Conservation (phyloP, 805 yeast species). For the Candida gorgasii region DNA sequence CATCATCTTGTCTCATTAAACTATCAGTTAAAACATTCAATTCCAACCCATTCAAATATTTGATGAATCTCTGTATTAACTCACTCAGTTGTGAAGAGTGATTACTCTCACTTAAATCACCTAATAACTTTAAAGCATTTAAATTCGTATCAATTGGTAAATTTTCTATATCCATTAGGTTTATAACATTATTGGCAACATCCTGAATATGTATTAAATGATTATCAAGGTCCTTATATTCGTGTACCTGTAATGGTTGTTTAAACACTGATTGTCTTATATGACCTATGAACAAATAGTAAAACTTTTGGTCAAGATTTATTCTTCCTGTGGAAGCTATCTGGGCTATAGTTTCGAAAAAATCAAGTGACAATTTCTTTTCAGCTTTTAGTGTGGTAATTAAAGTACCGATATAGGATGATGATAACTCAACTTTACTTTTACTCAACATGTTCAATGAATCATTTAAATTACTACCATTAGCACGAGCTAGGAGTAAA, state of each 20-base stretch:
- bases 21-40: background rate
- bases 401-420: constrained; percentile 9
- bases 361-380: background rate
- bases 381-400: constrained; percentile 9
- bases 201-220: constrained; percentile 18
- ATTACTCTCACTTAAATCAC: constrained; percentile 7
- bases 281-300: constrained; percentile 21
- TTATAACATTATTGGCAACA: background rate
- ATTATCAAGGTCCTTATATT: constrained; percentile 31
- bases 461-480: constrained; percentile 4
- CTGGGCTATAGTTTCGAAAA: background rate
- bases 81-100: background rate
- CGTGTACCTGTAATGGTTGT: constrained; percentile 34
- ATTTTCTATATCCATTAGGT: background rate
- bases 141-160: constrained; percentile 3
- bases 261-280: constrained; percentile 30
- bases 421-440: constrained; percentile 8
- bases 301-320: constrained; percentile 23
- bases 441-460: constrained; percentile 10
- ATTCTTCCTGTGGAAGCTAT: background rate
- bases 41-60: constrained; percentile 2
- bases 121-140: constrained; percentile 1
- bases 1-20: constrained; percentile 10
- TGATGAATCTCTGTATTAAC: background rate
- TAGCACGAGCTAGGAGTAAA: constrained; percentile 26